Conservation (phyloP, 352 stramenopile species). For the Thalassiosira exigua region DNA sequence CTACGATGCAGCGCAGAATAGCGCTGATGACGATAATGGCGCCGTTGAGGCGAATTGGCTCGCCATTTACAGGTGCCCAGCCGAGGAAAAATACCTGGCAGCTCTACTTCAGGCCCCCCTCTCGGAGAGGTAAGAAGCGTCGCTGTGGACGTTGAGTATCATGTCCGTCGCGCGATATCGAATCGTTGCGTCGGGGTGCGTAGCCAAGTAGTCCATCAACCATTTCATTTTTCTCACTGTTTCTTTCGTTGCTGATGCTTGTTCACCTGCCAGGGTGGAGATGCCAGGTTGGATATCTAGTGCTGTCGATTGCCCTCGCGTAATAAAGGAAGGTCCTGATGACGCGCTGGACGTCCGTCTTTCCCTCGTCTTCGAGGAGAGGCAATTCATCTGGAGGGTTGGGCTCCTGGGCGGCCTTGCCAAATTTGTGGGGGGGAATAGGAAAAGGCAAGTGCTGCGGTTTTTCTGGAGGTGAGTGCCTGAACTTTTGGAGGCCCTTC, state of each 20-base stretch:
- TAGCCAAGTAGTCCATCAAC: constrained; percentile 51
- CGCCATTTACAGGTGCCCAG: background rate
- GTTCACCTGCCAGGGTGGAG: constrained; percentile 14
- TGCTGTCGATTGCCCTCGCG: constrained; percentile 33
- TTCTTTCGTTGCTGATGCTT: constrained; percentile 38
- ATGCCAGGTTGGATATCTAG: constrained; percentile 39
- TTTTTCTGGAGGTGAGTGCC: constrained; percentile 10
- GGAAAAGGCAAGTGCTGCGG: constrained; percentile 10
- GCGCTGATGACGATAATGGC: background rate
- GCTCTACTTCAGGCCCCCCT: constrained; percentile 10
- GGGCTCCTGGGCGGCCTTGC: background rate
- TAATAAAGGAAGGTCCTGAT: constrained; percentile 38
- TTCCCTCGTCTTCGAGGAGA: background rate
- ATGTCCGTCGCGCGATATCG: constrained; percentile 50
- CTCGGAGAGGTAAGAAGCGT: constrained; percentile 47
- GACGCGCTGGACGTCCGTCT: constrained; percentile 44
- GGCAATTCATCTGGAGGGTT: background rate
- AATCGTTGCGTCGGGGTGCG: constrained; percentile 42
- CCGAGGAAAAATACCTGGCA: constrained; percentile 26
- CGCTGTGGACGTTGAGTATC: constrained; percentile 29
- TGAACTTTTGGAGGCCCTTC: constrained; percentile 17
- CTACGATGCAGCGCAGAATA: background rate
- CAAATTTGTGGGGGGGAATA: background rate
- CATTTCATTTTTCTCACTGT: constrained; percentile 34
- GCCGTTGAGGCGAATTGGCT: constrained; percentile 2